phyloP scores from a whole-genome alignment of 2,329 filamentous ascomycete genomes.

The Claviceps sp. region DNA sequence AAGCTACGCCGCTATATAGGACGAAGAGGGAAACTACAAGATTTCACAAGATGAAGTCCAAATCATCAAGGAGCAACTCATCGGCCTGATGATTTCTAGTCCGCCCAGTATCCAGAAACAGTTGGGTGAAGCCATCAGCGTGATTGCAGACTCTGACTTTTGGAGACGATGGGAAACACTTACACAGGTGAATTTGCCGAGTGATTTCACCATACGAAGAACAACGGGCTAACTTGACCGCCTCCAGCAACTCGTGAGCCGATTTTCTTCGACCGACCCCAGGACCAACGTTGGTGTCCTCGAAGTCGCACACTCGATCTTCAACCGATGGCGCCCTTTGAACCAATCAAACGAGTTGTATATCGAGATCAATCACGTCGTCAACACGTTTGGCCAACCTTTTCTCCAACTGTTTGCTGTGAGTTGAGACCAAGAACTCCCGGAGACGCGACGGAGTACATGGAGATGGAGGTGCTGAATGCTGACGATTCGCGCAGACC shows the following conservation, averaged over 20 bases:
- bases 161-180: slow-evolving; percentile 95
- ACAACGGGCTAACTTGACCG: slow-evolving; percentile 4
- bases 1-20: slow-evolving; percentile 28
- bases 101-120: slow-evolving; percentile 81
- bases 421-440: slow-evolving; percentile 15
- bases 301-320: slow-evolving; percentile 96
- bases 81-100: slow-evolving; percentile 91
- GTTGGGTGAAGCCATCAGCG: slow-evolving; percentile 89
- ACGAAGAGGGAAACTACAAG: slow-evolving; percentile 91
- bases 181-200: slow-evolving; percentile 45
- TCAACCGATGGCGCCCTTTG: slow-evolving; percentile 86
- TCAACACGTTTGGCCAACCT: slow-evolving; percentile 68
- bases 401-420: slow-evolving; percentile 72
- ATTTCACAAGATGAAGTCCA: slow-evolving; percentile 68
- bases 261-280: slow-evolving; percentile 69
- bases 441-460: slow-evolving; percentile 7
- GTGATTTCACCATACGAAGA: too few relatives aligned
- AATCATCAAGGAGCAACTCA: slow-evolving; percentile 88
- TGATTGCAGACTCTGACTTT: slow-evolving; percentile 97
- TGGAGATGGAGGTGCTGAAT: neutral
- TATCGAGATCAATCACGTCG: slow-evolving; percentile 91
- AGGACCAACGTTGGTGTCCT: slow-evolving; percentile 86
- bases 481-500: slow-evolving; percentile 27
- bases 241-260: slow-evolving; percentile 66
- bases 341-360: slow-evolving; percentile 89